phyloP scores from a whole-genome alignment of 2,329 filamentous ascomycete genomes.

The Thelonectria blattea region DNA sequence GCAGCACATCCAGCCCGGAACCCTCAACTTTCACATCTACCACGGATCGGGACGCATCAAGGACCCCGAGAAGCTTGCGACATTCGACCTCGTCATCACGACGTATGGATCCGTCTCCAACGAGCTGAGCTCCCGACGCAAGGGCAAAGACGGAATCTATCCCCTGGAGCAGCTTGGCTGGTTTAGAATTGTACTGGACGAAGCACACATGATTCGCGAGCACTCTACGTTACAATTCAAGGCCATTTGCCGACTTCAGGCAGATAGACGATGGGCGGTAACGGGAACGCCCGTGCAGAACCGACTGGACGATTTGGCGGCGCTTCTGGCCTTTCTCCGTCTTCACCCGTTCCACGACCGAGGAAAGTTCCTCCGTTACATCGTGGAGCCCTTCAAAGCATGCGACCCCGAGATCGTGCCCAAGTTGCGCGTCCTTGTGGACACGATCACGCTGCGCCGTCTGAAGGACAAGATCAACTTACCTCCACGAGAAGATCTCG shows the following conservation, averaged over 20 bases:
- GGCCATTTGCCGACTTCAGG: slow-evolving; percentile 79
- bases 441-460: slow-evolving; percentile 91
- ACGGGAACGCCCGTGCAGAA: slow-evolving; percentile 97
- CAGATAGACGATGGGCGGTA: slow-evolving; percentile 91
- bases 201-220: slow-evolving; percentile 94
- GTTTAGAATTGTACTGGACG: slow-evolving; percentile 93
- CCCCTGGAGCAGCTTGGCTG: slow-evolving; percentile 82
- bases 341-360: slow-evolving; percentile 85
- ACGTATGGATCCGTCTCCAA: slow-evolving; percentile 89
- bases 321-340: slow-evolving; percentile 83
- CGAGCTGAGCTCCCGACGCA: slow-evolving; percentile 71
- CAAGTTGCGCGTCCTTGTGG: slow-evolving; percentile 86
- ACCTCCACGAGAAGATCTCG: slow-evolving; percentile 73
- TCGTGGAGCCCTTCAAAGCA: slow-evolving; percentile 84
- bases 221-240: slow-evolving; percentile 82
- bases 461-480: slow-evolving; percentile 91
- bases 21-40: slow-evolving; percentile 80
- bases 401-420: slow-evolving; percentile 84
- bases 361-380: slow-evolving; percentile 76
- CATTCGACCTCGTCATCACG: slow-evolving; percentile 86
- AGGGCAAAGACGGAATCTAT: slow-evolving; percentile 62
- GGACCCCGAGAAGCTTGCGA: slow-evolving; percentile 69
- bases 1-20: slow-evolving; percentile 71
- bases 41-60: slow-evolving; percentile 81
- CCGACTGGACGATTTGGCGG: slow-evolving; percentile 85